phyloP scores from a whole-genome alignment of 768 basidiomycete genomes.

The Podaxis sp. region DNA sequence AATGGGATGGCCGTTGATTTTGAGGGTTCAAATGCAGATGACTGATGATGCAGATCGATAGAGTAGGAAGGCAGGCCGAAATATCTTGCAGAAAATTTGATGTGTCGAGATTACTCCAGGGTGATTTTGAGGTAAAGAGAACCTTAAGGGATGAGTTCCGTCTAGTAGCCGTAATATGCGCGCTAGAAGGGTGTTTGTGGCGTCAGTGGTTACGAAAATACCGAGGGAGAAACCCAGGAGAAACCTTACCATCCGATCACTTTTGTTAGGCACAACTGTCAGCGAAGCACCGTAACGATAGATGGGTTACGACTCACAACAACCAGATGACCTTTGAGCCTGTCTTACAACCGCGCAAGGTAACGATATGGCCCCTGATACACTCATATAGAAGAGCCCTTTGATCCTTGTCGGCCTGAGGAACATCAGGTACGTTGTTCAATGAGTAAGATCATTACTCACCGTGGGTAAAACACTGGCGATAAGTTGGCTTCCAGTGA shows the following conservation, averaged over 20 bases:
- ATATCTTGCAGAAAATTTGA: conserved; percentile 16
- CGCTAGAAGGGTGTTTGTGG: conserved; percentile 26
- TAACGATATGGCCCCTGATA: conserved; percentile 85
- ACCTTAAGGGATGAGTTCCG: not conserved
- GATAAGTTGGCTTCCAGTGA: conserved; percentile 84
- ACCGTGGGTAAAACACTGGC: conserved; percentile 80
- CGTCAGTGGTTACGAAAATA: conserved; percentile 12
- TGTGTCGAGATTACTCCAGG: conserved; percentile 14
- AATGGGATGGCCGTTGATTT: not conserved
- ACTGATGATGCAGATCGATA: conserved; percentile 15
- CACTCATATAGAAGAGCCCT: conserved; percentile 81
- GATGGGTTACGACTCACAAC: conserved; percentile 45
- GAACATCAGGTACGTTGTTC: conserved; percentile 12
- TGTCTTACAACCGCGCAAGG: conserved; percentile 87
- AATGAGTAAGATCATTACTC: conserved; percentile 22
- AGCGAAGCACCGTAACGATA: not conserved
- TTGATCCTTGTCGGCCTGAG: conserved; percentile 83
- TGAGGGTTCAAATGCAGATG: conserved; percentile 16
- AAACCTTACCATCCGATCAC: conserved; percentile 41
- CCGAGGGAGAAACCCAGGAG: too few species aligned
- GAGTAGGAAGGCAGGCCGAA: conserved; percentile 10
- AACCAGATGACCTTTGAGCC: conserved; percentile 93
- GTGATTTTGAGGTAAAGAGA: not conserved
- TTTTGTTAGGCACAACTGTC: conserved; percentile 16
- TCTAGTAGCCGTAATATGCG: conserved; percentile 46